phyloP scores from a whole-genome alignment of 805 yeast genomes.

The Kodamaea jinghongensis region DNA sequence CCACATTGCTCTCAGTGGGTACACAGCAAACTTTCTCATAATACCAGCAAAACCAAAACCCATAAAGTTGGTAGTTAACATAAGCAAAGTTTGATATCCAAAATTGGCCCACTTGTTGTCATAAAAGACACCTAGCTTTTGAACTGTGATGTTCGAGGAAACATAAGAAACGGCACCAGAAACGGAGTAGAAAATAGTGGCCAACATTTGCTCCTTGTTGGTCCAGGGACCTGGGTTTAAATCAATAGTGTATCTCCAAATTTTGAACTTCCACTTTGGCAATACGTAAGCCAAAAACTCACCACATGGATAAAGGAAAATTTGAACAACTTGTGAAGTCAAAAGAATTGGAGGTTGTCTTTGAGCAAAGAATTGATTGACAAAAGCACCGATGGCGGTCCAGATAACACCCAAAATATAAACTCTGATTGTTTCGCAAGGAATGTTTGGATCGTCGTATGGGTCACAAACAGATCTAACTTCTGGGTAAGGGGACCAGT shows the following conservation, averaged over 20 bases:
- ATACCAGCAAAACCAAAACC: constrained; percentile 33
- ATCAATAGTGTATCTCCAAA: constrained; percentile 34
- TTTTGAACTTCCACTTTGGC: constrained; percentile 32
- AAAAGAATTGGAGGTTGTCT: constrained; percentile 50
- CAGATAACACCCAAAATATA: constrained; percentile 52
- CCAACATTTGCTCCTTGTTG: constrained; percentile 62
- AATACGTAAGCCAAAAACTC: constrained; percentile 27
- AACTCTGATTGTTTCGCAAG: constrained; percentile 53
- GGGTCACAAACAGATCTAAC: constrained; percentile 43
- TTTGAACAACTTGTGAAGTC: constrained; percentile 43
- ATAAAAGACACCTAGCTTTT: constrained; percentile 18
- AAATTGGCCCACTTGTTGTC: constrained; percentile 27
- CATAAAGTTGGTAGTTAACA: constrained; percentile 24
- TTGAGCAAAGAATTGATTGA: constrained; percentile 55
- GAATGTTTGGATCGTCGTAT: constrained; percentile 47
- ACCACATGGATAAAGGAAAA: constrained; percentile 48
- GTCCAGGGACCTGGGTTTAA: constrained; percentile 67
- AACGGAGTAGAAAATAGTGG: constrained; percentile 45
- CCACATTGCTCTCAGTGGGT: constrained; percentile 54
- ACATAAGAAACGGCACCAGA: constrained; percentile 27
- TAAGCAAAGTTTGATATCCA: constrained; percentile 25
- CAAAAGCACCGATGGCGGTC: constrained; percentile 51
- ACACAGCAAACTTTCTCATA: constrained; percentile 38
- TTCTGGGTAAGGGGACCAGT: constrained; percentile 42
- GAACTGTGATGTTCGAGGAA: constrained; percentile 8